Conservation (phyloP, 23 red algal species). For the Gracilaria gracilis region DNA sequence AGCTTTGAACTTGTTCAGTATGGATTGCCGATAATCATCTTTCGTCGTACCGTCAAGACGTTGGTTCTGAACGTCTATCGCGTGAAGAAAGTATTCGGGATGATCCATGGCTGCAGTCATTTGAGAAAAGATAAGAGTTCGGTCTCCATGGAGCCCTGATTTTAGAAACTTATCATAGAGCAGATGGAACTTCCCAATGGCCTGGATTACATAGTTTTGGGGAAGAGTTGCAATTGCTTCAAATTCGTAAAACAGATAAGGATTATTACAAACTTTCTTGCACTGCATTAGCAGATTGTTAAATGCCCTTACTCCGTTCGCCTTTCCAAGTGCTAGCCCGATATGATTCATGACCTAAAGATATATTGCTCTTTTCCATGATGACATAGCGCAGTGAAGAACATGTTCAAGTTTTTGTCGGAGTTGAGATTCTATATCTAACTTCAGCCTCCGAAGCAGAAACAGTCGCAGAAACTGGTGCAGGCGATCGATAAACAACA, state of each 20-base stretch:
- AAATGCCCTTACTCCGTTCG: slow-evolving; percentile 61
- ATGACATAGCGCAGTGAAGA: slow-evolving; percentile 91
- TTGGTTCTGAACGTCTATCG: slow-evolving; percentile 76
- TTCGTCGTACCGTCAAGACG: slow-evolving; percentile 92
- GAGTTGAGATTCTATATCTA: slow-evolving; percentile 88
- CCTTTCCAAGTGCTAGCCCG: slow-evolving; percentile 65
- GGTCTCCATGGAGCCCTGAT: slow-evolving; percentile 76
- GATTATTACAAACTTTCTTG: slow-evolving; percentile 99
- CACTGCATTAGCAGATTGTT: slow-evolving; percentile 96
- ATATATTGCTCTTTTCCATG: slow-evolving; percentile 95
- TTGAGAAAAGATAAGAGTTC: slow-evolving; percentile 94
- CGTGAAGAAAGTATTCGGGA: slow-evolving; percentile 81
- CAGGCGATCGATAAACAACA: slow-evolving; percentile 93
- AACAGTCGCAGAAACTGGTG: slow-evolving; percentile 98
- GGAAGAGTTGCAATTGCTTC: slow-evolving; percentile 71
- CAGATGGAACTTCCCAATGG: slow-evolving; percentile 94
- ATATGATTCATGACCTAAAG: slow-evolving; percentile 73
- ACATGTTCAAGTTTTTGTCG: slow-evolving; percentile 93
- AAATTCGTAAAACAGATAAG: slow-evolving; percentile 95
- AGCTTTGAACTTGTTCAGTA: slow-evolving; percentile 92
- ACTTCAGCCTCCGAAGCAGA: slow-evolving; percentile 89
- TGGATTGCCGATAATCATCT: slow-evolving; percentile 86
- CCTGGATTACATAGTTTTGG: slow-evolving; percentile 73
- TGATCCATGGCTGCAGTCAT: slow-evolving; percentile 95
- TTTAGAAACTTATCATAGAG: slow-evolving; percentile 87